phyloP scores from a whole-genome alignment of 306 rosid genomes.

The Morella rubra region DNA sequence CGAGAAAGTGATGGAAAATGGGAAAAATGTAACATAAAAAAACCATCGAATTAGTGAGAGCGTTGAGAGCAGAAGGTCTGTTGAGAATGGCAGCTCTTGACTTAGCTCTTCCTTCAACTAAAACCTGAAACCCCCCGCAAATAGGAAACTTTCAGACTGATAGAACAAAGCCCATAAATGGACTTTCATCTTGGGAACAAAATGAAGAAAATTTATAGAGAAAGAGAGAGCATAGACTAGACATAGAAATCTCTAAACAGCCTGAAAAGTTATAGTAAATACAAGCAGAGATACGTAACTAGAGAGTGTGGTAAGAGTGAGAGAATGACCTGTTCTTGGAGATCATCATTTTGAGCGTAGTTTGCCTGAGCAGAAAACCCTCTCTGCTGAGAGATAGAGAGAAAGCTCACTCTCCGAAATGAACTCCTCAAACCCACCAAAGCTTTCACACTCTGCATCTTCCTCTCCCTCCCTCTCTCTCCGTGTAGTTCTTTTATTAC shows the following conservation, averaged over 20 bases:
- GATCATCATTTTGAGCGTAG: constrained; percentile 42
- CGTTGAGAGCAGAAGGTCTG: constrained; percentile 67
- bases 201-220: background rate
- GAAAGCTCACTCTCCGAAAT: constrained; percentile 33
- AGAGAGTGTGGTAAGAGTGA: background rate
- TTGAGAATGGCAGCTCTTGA: constrained; percentile 81
- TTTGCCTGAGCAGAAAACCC: constrained; percentile 60
- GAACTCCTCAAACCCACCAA: constrained; percentile 43
- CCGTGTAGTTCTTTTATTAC: background rate
- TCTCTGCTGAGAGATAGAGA: constrained; percentile 34
- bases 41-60: constrained; percentile 69
- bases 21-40: background rate
- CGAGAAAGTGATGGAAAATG: background rate
- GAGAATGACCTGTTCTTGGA: constrained; percentile 55
- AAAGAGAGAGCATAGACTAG: background rate
- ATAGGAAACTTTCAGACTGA: background rate
- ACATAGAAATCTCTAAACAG: background rate
- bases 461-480: constrained; percentile 22
- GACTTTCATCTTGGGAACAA: background rate
- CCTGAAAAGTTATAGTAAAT: background rate
- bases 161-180: background rate
- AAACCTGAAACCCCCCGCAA: constrained; percentile 48
- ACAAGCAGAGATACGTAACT: background rate
- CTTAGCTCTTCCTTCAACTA: constrained; percentile 80
- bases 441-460: constrained; percentile 67